A percentile compares a stretch with the other conserved stretches of the same genome.
Conservation (phyloP, 495 filamentous ascomycete genomes). For the Saxispiralis lemnorum region DNA sequence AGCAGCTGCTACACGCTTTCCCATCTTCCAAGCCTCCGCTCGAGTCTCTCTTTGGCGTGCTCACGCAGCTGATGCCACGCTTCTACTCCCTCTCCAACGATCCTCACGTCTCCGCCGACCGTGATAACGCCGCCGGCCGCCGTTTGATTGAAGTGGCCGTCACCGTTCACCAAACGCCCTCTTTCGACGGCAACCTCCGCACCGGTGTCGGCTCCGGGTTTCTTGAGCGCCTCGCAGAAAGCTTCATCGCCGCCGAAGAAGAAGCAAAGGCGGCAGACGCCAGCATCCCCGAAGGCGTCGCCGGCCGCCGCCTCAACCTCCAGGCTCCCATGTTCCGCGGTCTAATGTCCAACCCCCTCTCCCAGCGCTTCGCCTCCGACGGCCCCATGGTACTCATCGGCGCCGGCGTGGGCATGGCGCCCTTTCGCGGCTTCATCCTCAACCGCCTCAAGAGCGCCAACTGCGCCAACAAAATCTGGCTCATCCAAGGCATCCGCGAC, state of each 20-base stretch:
- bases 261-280: constrained; percentile 1
- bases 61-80: constrained; percentile 80
- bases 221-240: constrained; percentile 61
- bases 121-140: constrained; percentile 50
- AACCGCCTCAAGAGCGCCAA: constrained; percentile 86
- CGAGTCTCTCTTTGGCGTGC: constrained; percentile 57
- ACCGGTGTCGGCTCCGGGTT: constrained; percentile 43
- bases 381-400: constrained; percentile 96
- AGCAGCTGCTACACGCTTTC: constrained; percentile 80
- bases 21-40: constrained; percentile 78
- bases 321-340: constrained; percentile 93
- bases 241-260: constrained; percentile 43
- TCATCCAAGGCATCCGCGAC: constrained; percentile 90
- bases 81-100: constrained; percentile 98
- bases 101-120: constrained; percentile 61
- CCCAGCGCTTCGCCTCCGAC: constrained; percentile 71
- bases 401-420: constrained; percentile 88
- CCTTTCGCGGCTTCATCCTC: constrained; percentile 93
- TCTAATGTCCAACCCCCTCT: constrained; percentile 93
- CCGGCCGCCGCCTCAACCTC: constrained; percentile 33
- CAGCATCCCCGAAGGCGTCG: not conserved
- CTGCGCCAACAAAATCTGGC: constrained; percentile 98
- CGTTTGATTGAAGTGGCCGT: constrained; percentile 89
- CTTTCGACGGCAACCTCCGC: constrained; percentile 38
- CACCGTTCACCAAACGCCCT: constrained; percentile 67